These are phyloP conservation scores for Paecilomyces sp. DNA, from an alignment of 2,329 filamentous ascomycete species.

Conservation along the genomic window DNA sequence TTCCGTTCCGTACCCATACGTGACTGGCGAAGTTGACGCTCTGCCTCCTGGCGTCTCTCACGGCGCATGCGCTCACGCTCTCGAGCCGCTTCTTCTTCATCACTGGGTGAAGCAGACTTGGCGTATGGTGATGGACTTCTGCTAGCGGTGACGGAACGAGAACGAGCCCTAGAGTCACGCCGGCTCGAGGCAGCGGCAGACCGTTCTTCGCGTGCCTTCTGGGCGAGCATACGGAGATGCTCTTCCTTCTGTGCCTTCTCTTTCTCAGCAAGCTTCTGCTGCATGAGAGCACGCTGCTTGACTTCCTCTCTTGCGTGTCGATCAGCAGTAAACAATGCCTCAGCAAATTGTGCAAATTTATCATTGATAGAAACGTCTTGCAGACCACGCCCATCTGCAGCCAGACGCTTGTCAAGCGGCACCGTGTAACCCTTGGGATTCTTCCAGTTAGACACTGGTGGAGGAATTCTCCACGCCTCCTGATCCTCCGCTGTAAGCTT, in stretches of 20 bases:
- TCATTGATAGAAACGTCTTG: conserved; percentile 97
- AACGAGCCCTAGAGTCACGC: conserved; percentile 36
- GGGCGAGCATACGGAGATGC: conserved; percentile 75
- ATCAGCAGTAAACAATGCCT: conserved; percentile 90
- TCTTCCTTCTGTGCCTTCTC: conserved; percentile 94
- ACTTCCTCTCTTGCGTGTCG: conserved; percentile 93
- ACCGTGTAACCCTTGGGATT: conserved; percentile 98
- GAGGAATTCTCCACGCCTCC: conserved; percentile 88
- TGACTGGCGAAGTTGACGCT: conserved; percentile 84
- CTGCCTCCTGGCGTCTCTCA: conserved; percentile 73
- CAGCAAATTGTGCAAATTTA: conserved; percentile 94
- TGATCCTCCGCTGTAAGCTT: conserved; percentile 96
- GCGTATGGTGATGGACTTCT: conserved; percentile 38
- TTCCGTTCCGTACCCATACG: conserved; percentile 92
- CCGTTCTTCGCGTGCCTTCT: conserved; percentile 83
- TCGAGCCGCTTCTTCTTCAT: conserved; percentile 63
- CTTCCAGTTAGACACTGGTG: conserved; percentile 97
- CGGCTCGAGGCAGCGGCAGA: conserved; percentile 46
- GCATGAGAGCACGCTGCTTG: conserved; percentile 85
- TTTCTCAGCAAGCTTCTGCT: conserved; percentile 91
- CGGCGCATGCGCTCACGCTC: conserved; percentile 71
- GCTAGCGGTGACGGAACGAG: conserved; percentile 38
- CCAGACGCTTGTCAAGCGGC: conserved; percentile 87
- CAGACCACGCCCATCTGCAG: conserved; percentile 82
- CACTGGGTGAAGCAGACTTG: conserved; percentile 41